These are phyloP conservation scores for Exophiala mesophila DNA, from an alignment of 2,329 filamentous ascomycete species.

Conservation along the genomic window DNA sequence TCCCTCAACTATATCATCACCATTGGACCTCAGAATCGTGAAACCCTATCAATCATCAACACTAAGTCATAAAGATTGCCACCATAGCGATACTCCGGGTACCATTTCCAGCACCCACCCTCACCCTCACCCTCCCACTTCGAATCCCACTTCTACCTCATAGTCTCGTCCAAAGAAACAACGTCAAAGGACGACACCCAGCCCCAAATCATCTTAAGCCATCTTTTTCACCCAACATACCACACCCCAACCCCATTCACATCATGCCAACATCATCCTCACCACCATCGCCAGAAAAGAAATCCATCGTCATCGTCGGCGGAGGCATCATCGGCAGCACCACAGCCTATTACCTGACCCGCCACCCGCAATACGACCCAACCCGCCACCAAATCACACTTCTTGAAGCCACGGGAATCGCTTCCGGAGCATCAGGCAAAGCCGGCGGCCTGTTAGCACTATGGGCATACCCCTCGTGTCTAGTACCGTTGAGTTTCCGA, in stretches of 20 bases:
- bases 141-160: too few relatives aligned
- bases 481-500: slow-evolving; percentile 80
- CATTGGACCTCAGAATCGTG: too few relatives aligned
- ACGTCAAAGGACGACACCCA: too few relatives aligned
- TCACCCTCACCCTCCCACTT: too few relatives aligned
- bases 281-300: slow-evolving; percentile 6
- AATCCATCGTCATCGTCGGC: slow-evolving; percentile 45
- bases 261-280: not conserved
- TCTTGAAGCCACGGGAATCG: slow-evolving; percentile 78
- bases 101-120: too few relatives aligned
- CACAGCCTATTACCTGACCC: slow-evolving; percentile 84
- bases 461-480: slow-evolving; percentile 82
- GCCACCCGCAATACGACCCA: slow-evolving; percentile 75
- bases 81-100: too few relatives aligned
- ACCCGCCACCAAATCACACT: slow-evolving; percentile 73
- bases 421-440: slow-evolving; percentile 90
- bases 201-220: too few relatives aligned
- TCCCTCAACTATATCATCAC: too few relatives aligned
- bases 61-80: too few relatives aligned
- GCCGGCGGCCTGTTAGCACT: slow-evolving; percentile 83
- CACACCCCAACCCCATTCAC: not conserved
- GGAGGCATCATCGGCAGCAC: slow-evolving; percentile 91
- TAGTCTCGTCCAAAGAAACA: too few relatives aligned
- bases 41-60: too few relatives aligned
- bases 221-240: too few relatives aligned